Percentiles rank a stretch among this genome's conserved stretches.
These are phyloP conservation scores for Solanum chaucha DNA, from an alignment of 257 asterid genomes.

Conservation along the genomic window DNA sequence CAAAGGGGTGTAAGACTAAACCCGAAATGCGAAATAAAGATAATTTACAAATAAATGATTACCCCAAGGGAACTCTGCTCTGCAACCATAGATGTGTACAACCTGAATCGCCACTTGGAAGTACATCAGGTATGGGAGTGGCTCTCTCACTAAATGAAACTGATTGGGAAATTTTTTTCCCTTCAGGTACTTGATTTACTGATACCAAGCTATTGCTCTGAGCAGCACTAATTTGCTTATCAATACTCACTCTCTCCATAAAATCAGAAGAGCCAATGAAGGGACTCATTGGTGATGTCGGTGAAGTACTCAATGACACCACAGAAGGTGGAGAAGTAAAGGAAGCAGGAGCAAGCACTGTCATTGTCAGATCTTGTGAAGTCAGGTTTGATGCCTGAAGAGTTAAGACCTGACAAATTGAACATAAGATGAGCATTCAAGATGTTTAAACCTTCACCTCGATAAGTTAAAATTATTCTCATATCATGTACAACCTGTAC, in stretches of 20 bases:
- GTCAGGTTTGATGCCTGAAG: constrained; percentile 97
- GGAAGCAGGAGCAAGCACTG: constrained; percentile 96
- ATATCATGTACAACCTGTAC: constrained; percentile 58
- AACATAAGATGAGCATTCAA: constrained; percentile 14
- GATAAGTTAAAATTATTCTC: not conserved
- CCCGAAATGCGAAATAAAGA: not conserved
- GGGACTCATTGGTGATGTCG: constrained; percentile 49
- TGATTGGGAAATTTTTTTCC: constrained; percentile 23
- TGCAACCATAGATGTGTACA: constrained; percentile 98
- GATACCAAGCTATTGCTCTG: constrained; percentile 21
- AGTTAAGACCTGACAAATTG: constrained; percentile 69
- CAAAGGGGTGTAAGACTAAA: not conserved
- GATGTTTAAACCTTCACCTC: constrained; percentile 4
- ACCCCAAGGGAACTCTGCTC: constrained; percentile 98
- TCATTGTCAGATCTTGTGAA: constrained; percentile 74
- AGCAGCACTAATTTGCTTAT: constrained; percentile 22
- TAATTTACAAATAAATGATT: constrained; percentile 4
- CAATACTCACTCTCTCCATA: constrained; percentile 25
- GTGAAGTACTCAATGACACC: constrained; percentile 62
- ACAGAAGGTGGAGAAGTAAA: constrained; percentile 89
- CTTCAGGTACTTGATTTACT: constrained; percentile 27
- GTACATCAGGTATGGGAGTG: constrained; percentile 40
- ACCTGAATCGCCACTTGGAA: constrained; percentile 61
- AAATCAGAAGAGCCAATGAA: constrained; percentile 33
- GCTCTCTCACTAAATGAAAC: constrained; percentile 27